These are phyloP conservation scores for Plantago ovata DNA, from an alignment of 257 asterid genomes.

Conservation along the genomic window DNA sequence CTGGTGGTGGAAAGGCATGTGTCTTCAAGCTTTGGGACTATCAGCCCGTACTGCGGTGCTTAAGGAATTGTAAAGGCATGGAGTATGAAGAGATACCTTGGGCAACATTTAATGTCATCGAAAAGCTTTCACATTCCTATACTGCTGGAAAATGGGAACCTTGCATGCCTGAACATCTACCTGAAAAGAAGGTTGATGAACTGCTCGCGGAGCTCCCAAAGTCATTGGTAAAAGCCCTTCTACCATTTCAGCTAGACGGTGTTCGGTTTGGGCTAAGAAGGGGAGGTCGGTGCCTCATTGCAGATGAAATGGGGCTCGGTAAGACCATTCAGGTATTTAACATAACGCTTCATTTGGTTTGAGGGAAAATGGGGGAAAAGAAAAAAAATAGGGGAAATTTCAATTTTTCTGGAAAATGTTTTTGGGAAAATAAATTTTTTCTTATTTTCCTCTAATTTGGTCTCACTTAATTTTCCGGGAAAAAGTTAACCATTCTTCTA, in stretches of 20 bases:
- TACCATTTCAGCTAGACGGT: conserved; percentile 95
- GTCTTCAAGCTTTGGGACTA: conserved; percentile 68
- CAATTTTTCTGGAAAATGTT: too few species aligned
- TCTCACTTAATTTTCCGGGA: too few species aligned
- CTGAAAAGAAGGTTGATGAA: conserved; percentile 78
- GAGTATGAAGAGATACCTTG: conserved; percentile 89
- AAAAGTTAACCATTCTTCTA: too few species aligned
- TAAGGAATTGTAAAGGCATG: conserved; percentile 55
- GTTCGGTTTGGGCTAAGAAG: conserved; percentile 80
- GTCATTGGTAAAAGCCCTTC: conserved; percentile 44
- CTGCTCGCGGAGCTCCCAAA: conserved; percentile 67
- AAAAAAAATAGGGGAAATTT: too few species aligned
- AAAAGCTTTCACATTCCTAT: conserved; percentile 64
- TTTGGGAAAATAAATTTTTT: too few species aligned
- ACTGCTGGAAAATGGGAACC: conserved; percentile 67
- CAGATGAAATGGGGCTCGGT: conserved; percentile 99
- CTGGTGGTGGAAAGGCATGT: conserved; percentile 66
- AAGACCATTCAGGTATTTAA: conserved; percentile 85
- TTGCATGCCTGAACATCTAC: conserved; percentile 82
- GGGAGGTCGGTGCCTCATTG: conserved; percentile 96
- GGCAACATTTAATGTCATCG: conserved; percentile 75
- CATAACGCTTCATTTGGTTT: too few species aligned
- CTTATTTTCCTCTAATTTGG: too few species aligned
- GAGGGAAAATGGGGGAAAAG: too few species aligned
- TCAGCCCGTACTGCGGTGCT: conserved; percentile 52